Evolutionary conservation across 2,329 filamentous ascomycete genomes (phyloP).

Genomic region (Gnomoniopsis sp.): DNA sequence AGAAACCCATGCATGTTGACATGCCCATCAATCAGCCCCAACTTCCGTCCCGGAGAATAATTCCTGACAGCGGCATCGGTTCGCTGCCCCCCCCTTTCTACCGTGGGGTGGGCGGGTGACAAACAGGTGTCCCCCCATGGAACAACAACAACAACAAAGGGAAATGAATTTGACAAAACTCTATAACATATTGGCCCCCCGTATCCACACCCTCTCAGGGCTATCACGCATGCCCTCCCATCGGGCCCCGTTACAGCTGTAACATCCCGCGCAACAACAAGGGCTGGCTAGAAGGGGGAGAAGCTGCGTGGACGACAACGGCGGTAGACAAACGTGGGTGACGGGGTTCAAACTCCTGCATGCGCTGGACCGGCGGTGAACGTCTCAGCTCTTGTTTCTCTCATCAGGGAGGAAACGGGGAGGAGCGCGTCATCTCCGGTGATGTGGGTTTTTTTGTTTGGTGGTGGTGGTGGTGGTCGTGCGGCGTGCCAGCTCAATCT

Average conservation of each 20-base stretch:
- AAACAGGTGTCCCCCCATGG: not conserved
- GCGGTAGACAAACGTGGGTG: not conserved
- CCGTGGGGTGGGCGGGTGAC: not conserved
- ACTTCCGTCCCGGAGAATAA: not conserved
- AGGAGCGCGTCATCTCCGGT: not conserved
- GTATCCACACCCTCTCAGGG: too few species aligned
- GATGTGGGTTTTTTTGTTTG: not conserved
- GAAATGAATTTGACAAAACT: not conserved
- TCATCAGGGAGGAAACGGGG: not conserved
- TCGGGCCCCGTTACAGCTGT: not conserved
- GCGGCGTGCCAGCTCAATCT: too few species aligned
- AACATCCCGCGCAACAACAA: not conserved
- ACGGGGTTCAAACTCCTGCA: not conserved
- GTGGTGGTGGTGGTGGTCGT: too few species aligned
- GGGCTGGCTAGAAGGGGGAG: too few species aligned
- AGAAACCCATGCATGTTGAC: not conserved
- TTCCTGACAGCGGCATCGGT: not conserved
- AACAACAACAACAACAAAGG: not conserved
- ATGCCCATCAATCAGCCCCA: not conserved
- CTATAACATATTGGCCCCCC: too few species aligned
- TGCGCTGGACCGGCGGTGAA: not conserved
- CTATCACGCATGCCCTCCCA: not conserved
- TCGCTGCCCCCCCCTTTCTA: not conserved
- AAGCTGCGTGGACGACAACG: not conserved
- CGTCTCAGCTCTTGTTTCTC: not conserved